phyloP scores from a whole-genome alignment of 2,329 filamentous ascomycete species.

The Diaporthe caulivora region DNA sequence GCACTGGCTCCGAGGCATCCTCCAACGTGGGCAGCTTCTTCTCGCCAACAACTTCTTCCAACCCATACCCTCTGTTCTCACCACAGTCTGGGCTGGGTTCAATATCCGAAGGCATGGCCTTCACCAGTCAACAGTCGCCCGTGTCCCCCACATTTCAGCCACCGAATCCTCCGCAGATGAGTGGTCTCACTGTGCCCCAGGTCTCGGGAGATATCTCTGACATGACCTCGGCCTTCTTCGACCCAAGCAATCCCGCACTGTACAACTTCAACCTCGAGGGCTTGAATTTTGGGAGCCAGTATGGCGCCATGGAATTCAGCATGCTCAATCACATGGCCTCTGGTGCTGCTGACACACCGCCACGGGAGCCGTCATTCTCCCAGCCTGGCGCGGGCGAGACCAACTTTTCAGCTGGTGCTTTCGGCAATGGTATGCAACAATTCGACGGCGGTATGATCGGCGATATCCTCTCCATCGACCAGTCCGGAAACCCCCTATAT shows the following conservation, averaged over 20 bases:
- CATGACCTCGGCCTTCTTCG: slow-evolving; percentile 77
- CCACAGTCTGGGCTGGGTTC: slow-evolving; percentile 58
- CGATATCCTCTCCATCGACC: slow-evolving; percentile 67
- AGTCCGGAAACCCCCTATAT: slow-evolving; percentile 60
- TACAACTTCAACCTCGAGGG: slow-evolving; percentile 98
- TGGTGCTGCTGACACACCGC: slow-evolving; percentile 84
- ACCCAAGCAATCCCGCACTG: slow-evolving; percentile 89
- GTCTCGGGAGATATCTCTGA: slow-evolving; percentile 63
- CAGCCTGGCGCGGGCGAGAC: slow-evolving; percentile 53
- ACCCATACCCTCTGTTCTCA: slow-evolving; percentile 65
- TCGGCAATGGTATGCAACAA: slow-evolving; percentile 63
- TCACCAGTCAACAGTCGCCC: slow-evolving; percentile 78
- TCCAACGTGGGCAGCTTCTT: slow-evolving; percentile 59
- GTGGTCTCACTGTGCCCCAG: slow-evolving; percentile 61
- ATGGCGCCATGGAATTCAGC: slow-evolving; percentile 93
- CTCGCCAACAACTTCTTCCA: slow-evolving; percentile 58
- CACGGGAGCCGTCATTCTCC: slow-evolving; percentile 69
- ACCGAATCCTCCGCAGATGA: slow-evolving; percentile 61
- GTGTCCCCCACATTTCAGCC: slow-evolving; percentile 79
- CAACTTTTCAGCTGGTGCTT: slow-evolving; percentile 61
- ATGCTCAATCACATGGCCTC: slow-evolving; percentile 97
- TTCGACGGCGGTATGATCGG: slow-evolving; percentile 63
- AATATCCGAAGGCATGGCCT: slow-evolving; percentile 64
- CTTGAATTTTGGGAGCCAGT: slow-evolving; percentile 95
- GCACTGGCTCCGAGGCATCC: slow-evolving; percentile 59